Percentiles rank a stretch among this genome's conserved stretches.
These are phyloP conservation scores for Boeremia lycopersici DNA, from an alignment of 2,329 filamentous ascomycete genomes.

Conservation along the genomic window DNA sequence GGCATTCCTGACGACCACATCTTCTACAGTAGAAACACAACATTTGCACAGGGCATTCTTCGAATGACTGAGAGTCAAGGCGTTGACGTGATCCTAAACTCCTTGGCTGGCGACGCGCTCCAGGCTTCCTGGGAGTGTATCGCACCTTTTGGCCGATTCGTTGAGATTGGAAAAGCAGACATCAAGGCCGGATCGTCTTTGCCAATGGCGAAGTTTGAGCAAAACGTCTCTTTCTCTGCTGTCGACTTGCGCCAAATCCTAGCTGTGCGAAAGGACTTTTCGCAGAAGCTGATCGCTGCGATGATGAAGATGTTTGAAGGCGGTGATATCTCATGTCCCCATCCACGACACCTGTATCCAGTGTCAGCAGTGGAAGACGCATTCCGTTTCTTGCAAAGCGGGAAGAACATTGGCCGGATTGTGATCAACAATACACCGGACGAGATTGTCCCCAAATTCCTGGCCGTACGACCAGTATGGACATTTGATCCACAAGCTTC, in stretches of 20 bases:
- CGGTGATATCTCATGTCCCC: not conserved
- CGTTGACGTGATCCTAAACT: conserved; percentile 42
- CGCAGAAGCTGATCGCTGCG: not conserved
- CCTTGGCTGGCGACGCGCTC: conserved; percentile 32
- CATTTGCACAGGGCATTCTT: conserved; percentile 24
- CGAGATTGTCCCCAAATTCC: not conserved
- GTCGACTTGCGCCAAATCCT: conserved; percentile 44
- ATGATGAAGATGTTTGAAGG: not conserved
- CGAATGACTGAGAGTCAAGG: conserved; percentile 29
- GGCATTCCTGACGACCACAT: conserved; percentile 9
- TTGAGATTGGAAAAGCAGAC: conserved; percentile 25
- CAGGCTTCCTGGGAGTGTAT: conserved; percentile 53
- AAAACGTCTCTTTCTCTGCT: conserved; percentile 17
- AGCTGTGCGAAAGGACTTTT: conserved; percentile 44
- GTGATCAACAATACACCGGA: not conserved
- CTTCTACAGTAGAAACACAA: conserved; percentile 29
- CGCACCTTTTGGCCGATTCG: conserved; percentile 37
- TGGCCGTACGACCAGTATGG: not conserved
- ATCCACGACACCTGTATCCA: not conserved
- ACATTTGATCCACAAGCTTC: not conserved
- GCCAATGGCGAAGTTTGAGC: conserved; percentile 28
- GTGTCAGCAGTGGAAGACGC: conserved; percentile 3
- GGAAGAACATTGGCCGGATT: not conserved
- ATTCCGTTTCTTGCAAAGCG: not conserved
- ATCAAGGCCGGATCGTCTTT: conserved; percentile 6